These are phyloP conservation scores for Alternaria triticina DNA, from an alignment of 2,329 filamentous ascomycete species.

Conservation along the genomic window DNA sequence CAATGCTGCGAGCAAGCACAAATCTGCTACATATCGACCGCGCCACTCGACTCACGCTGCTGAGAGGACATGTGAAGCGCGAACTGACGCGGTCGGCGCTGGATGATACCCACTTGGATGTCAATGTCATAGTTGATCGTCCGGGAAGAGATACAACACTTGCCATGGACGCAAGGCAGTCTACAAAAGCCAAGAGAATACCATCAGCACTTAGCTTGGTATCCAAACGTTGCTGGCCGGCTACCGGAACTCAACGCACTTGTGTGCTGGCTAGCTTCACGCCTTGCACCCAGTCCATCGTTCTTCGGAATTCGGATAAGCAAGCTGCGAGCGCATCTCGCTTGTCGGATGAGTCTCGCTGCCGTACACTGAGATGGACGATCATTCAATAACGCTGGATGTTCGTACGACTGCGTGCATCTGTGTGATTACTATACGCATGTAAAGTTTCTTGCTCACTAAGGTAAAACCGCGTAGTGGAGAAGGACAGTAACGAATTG, in stretches of 20 bases:
- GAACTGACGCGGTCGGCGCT: background rate
- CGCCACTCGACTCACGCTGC: background rate
- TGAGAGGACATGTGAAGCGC: background rate
- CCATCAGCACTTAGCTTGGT: background rate
- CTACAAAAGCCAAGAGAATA: background rate
- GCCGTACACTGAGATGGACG: background rate
- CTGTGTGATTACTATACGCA: background rate
- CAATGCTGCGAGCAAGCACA: background rate
- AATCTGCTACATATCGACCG: background rate
- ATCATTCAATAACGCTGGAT: background rate
- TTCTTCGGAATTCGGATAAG: background rate
- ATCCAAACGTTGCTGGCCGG: background rate
- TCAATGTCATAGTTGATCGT: accelerated
- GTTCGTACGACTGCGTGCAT: background rate
- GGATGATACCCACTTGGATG: accelerated
- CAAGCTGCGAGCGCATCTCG: background rate
- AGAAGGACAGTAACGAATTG: no score
- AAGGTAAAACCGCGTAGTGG: no score
- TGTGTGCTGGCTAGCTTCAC: background rate
- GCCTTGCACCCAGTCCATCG: background rate
- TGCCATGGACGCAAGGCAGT: background rate
- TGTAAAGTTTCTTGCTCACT: no score
- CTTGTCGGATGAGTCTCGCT: background rate
- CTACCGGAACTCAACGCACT: background rate
- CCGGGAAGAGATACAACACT: background rate